A percentile compares a stretch with the other conserved stretches of the same genome.
Evolutionary conservation across 345 rosid species (phyloP).

Genomic region (Schrenkiella parvula): DNA sequence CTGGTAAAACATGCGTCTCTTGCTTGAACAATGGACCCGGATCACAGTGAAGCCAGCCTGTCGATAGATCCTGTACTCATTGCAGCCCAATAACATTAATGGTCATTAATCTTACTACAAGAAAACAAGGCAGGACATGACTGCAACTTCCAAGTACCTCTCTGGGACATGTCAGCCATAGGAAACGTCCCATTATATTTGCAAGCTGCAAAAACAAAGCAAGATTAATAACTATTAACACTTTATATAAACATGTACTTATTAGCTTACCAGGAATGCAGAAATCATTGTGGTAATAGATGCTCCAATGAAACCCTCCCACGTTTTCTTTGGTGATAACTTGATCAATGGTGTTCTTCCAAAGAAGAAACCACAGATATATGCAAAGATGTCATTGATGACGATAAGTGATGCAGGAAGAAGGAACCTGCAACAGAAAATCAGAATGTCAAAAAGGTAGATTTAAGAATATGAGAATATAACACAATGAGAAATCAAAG

Average conservation of each 20-base stretch:
- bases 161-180: slow-evolving; percentile 93
- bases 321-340: slow-evolving; percentile 95
- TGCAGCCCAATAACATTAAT: neutral
- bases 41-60: slow-evolving; percentile 93
- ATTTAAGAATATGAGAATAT: neutral
- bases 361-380: slow-evolving; percentile 84
- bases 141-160: slow-evolving; percentile 47
- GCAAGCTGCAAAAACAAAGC: slow-evolving; percentile 66
- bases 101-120: neutral
- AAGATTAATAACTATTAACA: neutral
- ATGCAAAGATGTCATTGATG: slow-evolving; percentile 84
- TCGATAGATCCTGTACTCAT: slow-evolving; percentile 63
- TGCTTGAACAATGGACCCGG: slow-evolving; percentile 86
- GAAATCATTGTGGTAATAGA: slow-evolving; percentile 79
- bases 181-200: slow-evolving; percentile 72
- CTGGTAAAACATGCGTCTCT: slow-evolving; percentile 52
- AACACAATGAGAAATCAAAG: neutral
- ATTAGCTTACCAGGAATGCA: slow-evolving; percentile 73
- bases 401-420: slow-evolving; percentile 94
- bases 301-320: slow-evolving; percentile 98
- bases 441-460: slow-evolving; percentile 1
- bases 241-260: neutral
- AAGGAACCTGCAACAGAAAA: slow-evolving; percentile 64
- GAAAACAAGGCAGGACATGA: neutral
- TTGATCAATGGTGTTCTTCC: slow-evolving; percentile 91